Base-by-base conservation (phyloP, 148 eudicot species). In the Fallopia convolvulus region DNA sequence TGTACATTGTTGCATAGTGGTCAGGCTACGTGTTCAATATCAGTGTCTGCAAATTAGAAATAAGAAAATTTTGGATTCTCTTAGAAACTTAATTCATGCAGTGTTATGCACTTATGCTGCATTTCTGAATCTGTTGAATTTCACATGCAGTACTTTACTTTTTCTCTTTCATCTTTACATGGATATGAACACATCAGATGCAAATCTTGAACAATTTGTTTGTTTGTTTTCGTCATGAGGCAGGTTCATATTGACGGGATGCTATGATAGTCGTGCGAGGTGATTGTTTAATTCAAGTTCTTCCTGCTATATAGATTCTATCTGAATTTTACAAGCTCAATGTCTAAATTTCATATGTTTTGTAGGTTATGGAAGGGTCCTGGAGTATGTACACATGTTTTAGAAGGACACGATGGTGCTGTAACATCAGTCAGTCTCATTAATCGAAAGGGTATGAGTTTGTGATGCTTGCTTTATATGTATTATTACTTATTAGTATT, bases 231-330 rank as follows among this genome's bases (percentile, higher is more conserved):
- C 30, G 17, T 79, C 48, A 10, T 42, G 21, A 78, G 44, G 55
- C 90, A 94, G 99, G 89, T 84, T 88, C 79, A 80, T 94, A 80
- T 80, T 92, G 82, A 94, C 99, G 3, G 99, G 99, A 74, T 90
- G 91, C 81, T 94, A 89, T 80, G 99, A 94, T 85, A 84, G 89
- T 73, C 81, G 86, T 58, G 99, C 89, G 88, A 94, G 99, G 99
- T 94, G 88, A 81, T 47, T 18, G 33, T n/a, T 42, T 13, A 23
- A 36, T 63, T 72, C 60, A 76, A 68, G 42, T 39, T 17, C 44
- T 4, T 68, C 70, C 21, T 14, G 26, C 63, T 44, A 26, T 74
- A 53, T 72, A 23, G 18, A 58, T 77, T 30, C 61, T 68, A 15
- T 75, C 58, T 73, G 52, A 76, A 33, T 79, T 71, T 68, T 44